phyloP scores from a whole-genome alignment of 495 filamentous ascomycete species.

The Aspergillus sparsus region DNA sequence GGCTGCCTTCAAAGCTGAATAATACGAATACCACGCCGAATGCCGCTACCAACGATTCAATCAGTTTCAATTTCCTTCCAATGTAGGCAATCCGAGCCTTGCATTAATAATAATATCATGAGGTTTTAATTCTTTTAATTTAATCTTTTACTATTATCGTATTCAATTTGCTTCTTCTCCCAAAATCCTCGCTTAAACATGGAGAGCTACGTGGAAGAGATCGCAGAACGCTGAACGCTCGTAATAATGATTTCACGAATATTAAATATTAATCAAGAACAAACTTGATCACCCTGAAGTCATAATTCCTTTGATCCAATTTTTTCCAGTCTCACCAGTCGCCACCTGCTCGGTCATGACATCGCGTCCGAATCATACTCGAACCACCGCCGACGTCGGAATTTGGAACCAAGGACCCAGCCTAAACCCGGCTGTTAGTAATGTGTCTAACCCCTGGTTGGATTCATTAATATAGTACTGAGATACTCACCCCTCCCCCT shows the following conservation, averaged over 20 bases:
- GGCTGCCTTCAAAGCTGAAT: background rate
- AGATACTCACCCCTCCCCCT: background rate
- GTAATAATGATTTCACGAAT: no score
- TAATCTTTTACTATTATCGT: no score
- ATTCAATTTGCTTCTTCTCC: no score
- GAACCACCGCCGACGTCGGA: background rate
- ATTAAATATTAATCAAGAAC: no score
- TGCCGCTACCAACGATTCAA: constrained; percentile 1
- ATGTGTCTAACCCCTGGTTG: background rate
- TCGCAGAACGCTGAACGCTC: no score
- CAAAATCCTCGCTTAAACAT: no score
- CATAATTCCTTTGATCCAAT: background rate
- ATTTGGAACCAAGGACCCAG: background rate
- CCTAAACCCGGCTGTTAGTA: background rate
- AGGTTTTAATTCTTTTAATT: no score
- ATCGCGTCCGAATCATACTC: background rate
- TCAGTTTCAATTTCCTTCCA: background rate
- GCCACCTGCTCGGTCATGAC: constrained; percentile 1
- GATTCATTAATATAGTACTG: background rate
- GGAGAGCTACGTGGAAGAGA: no score
- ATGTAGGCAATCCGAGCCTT: background rate
- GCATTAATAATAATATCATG: background rate
- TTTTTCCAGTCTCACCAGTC: background rate
- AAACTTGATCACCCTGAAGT: no score
- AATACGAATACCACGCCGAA: background rate